Evolutionary conservation across 2,329 filamentous ascomycete species (phyloP), one percentile per base, ranked within the genome.

Genomic region (Arachnopeziza araneosa): DNA sequence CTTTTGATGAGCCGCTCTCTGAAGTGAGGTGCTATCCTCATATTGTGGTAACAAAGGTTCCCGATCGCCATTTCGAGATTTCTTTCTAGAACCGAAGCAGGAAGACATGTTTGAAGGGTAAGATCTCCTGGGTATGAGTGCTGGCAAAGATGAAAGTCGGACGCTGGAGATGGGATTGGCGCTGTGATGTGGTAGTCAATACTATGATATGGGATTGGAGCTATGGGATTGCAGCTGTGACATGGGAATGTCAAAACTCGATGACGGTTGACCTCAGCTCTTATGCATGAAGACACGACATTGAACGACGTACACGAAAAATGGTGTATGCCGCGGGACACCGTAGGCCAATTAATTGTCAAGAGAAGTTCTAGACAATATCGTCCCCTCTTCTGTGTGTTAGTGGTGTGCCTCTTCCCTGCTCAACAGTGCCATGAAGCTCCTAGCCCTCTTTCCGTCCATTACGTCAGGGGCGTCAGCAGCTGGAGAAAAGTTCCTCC

Each of bases 1-100:
- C 79, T 96, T 97, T 74, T 93, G 86, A 70, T 93, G 90, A 60
- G 96, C 81, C 68, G 86, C 80, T 54, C 86, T 81, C 80, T 96
- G 90, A 57, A 93, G 78, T 32, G 80, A 77, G 0, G 93, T 96
- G 69, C 95, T 90, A 74, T 96, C 88, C 69, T 86, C 80, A 79
- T 95, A 95, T 69, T 86, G 87, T 60, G 92, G 90, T 54, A 96
- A 85, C 59, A 96, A 81, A 63, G 92, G 92, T 70, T 92, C 61
- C 22, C 64, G 67, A 54, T 73, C 71, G 24, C 62, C 67, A 60
- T 66, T 61, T 48, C 54, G 57, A 24, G 63, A 63, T 51, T 66
- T 69, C 61, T 70, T 72, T 57, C 70, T 65, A 22, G 66, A 69
- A 52, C 70, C 69, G 52, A 70, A 70, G 60, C 69, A 73, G 30